Evolutionary conservation across 2,329 filamentous ascomycete species (phyloP).

Genomic region (Apiospora arundinis): DNA sequence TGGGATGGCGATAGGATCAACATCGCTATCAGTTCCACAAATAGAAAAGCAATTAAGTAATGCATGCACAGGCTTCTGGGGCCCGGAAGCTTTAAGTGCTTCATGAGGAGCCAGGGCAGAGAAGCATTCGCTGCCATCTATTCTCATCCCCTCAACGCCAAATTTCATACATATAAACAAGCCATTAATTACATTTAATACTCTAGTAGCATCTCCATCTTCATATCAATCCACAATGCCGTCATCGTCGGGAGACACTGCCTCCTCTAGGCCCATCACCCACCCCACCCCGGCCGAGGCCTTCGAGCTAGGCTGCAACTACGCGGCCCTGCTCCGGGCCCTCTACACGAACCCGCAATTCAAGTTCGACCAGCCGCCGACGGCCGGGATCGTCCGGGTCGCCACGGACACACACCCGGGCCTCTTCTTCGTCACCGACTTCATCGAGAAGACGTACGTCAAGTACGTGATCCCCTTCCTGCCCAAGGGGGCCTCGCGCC

Average conservation of each 20-base stretch:
- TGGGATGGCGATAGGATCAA: not conserved
- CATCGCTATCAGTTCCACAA: not conserved
- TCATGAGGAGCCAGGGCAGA: too few species aligned
- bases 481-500: slow-evolving; percentile 36
- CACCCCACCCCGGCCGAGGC: slow-evolving; percentile 34
- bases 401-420: slow-evolving; percentile 29
- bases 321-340: slow-evolving; percentile 36
- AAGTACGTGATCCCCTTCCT: slow-evolving; percentile 37
- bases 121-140: too few species aligned
- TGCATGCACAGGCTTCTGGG: not conserved
- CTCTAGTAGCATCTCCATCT: not conserved
- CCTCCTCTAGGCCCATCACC: not conserved
- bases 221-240: not conserved
- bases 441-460: slow-evolving; percentile 39
- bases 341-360: slow-evolving; percentile 36
- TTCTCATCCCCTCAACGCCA: too few species aligned
- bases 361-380: slow-evolving; percentile 35
- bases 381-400: slow-evolving; percentile 31
- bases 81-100: too few species aligned
- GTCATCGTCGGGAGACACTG: not conserved
- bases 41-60: not conserved
- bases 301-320: slow-evolving; percentile 32
- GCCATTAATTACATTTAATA: not conserved
- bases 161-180: too few species aligned
- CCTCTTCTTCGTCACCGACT: slow-evolving; percentile 37